A percentile compares a stretch with the other conserved stretches of the same genome.
Evolutionary conservation across 768 basidiomycete genomes (phyloP).

Genomic region (Boletus sp.): DNA sequence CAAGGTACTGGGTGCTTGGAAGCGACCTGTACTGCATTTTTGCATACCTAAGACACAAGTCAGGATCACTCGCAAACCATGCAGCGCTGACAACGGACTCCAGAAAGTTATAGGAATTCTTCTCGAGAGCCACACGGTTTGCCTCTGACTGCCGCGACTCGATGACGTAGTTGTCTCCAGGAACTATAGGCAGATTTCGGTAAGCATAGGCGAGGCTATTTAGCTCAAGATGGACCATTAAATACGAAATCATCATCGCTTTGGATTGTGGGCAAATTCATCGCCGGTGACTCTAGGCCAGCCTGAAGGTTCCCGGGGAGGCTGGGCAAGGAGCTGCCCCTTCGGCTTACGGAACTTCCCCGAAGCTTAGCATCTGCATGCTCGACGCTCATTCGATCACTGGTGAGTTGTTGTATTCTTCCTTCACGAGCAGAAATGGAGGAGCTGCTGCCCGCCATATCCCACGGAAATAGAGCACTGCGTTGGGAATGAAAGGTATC

Average conservation of each 20-base stretch:
- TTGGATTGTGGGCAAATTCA: conserved; percentile 39
- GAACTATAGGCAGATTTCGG: conserved; percentile 26
- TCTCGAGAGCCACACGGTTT: conserved; percentile 62
- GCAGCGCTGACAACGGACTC: conserved; percentile 47
- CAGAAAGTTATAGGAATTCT: conserved; percentile 76
- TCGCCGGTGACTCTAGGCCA: conserved; percentile 49
- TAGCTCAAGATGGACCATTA: conserved; percentile 45
- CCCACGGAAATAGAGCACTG: conserved; percentile 80
- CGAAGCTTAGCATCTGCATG: conserved; percentile 52
- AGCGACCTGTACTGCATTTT: conserved; percentile 72
- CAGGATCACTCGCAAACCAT: conserved; percentile 5
- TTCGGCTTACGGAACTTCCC: conserved; percentile 53
- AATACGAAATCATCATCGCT: conserved; percentile 65
- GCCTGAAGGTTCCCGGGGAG: conserved; percentile 43
- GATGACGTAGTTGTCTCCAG: conserved; percentile 25
- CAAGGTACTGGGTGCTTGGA: conserved; percentile 46
- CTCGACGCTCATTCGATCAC: conserved; percentile 49
- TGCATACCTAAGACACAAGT: conserved; percentile 53
- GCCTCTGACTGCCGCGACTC: conserved; percentile 58
- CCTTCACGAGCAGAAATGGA: conserved; percentile 42
- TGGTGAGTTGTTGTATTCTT: conserved; percentile 33
- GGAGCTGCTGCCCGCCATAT: conserved; percentile 71
- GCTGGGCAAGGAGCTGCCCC: conserved; percentile 59
- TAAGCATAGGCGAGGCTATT: not conserved
- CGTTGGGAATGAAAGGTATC: conserved; percentile 54